These are phyloP conservation scores for Solanum virginianum DNA, from an alignment of 257 asterid genomes.

Conservation along the genomic window DNA sequence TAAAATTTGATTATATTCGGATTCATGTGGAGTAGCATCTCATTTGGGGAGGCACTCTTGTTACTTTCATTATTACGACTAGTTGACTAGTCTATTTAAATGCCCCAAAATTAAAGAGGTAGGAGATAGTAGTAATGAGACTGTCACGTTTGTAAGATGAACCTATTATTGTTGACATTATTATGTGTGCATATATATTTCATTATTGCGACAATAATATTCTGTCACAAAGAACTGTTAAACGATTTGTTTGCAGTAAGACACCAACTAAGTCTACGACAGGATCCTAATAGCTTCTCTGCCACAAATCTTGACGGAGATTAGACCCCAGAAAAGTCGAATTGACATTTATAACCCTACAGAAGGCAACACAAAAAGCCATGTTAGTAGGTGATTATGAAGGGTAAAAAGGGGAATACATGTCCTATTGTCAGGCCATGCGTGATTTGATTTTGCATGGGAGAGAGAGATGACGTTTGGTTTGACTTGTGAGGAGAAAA, in stretches of 20 bases:
- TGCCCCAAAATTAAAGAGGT: background rate
- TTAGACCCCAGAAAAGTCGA: background rate
- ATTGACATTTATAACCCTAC: background rate
- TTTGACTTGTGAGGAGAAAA: background rate
- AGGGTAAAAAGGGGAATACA: background rate
- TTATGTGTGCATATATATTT: background rate
- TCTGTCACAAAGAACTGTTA: background rate
- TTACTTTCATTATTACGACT: too few species aligned
- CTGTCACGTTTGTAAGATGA: background rate
- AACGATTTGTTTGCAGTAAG: background rate
- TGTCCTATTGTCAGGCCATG: background rate
- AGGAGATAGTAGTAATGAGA: background rate
- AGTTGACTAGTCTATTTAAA: background rate
- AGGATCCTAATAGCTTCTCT: background rate
- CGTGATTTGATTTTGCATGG: conserved; percentile 6
- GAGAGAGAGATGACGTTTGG: background rate
- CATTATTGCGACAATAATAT: background rate
- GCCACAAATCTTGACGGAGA: background rate
- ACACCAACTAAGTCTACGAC: background rate
- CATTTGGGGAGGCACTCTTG: too few species aligned
- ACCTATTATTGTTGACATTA: background rate
- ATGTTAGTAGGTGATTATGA: background rate
- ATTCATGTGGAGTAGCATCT: too few species aligned
- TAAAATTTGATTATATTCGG: too few species aligned
- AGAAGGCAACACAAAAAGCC: background rate